phyloP scores from a whole-genome alignment of 257 asterid genomes.

The Gentiana macrophylla region DNA sequence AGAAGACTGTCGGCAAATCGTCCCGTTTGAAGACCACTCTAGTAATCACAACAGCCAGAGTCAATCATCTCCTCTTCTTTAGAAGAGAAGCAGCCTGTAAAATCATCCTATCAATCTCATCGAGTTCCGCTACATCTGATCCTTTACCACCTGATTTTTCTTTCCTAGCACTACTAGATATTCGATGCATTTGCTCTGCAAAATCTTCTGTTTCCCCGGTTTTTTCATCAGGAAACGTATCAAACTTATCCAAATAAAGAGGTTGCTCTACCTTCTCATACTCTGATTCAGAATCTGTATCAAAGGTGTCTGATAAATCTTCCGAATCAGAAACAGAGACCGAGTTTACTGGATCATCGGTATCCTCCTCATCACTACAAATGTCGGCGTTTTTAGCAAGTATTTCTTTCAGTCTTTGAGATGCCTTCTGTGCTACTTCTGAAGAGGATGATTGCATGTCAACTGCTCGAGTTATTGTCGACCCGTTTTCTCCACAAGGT shows the following conservation, averaged over 20 bases:
- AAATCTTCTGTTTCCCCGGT: constrained; percentile 46
- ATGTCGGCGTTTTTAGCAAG: constrained; percentile 34
- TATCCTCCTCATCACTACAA: constrained; percentile 13
- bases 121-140: constrained; percentile 41
- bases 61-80: constrained; percentile 43
- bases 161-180: constrained; percentile 52
- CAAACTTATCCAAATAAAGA: constrained; percentile 66
- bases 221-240: constrained; percentile 39
- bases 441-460: constrained; percentile 17
- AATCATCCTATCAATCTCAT: constrained; percentile 74
- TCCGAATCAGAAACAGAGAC: constrained; percentile 59
- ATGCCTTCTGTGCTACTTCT: constrained; percentile 30
- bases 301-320: constrained; percentile 79
- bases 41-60: no score
- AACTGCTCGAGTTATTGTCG: constrained; percentile 16
- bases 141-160: constrained; percentile 31
- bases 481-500: constrained; percentile 18
- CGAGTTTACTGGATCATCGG: constrained; percentile 26
- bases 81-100: constrained; percentile 79
- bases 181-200: constrained; percentile 51
- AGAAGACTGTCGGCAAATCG: no score
- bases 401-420: constrained; percentile 49
- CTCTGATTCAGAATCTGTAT: constrained; percentile 57
- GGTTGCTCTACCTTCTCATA: constrained; percentile 30
- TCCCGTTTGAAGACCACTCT: no score